These are phyloP conservation scores for Aspergillus ellipticus DNA, from an alignment of 495 filamentous ascomycete genomes.

Conservation along the genomic window DNA sequence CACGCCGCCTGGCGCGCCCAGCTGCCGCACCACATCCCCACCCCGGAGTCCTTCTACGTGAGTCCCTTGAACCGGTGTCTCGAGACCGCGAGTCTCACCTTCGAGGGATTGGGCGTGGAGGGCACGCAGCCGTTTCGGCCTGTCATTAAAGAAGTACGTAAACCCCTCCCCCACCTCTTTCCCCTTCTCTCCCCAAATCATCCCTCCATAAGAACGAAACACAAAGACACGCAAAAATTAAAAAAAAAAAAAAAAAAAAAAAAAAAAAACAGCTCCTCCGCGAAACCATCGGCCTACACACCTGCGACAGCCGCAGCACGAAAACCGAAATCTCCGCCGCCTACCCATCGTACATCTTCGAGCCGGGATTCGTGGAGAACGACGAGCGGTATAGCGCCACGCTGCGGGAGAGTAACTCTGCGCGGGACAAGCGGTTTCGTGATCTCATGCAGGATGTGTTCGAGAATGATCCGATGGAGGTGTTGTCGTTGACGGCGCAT, in stretches of 20 bases:
- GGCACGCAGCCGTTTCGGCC: constrained; percentile 53
- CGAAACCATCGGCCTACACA: constrained; percentile 73
- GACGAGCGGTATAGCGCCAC: constrained; percentile 57
- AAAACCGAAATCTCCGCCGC: constrained; percentile 53
- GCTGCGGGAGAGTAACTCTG: constrained; percentile 52
- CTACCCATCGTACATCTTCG: constrained; percentile 62
- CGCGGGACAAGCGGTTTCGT: constrained; percentile 53
- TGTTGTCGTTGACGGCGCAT: constrained; percentile 70
- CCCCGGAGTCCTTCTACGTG: constrained; percentile 66
- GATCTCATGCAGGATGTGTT: constrained; percentile 64
- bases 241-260: neutral
- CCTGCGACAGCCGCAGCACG: constrained; percentile 69
- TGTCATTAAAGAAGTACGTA: constrained; percentile 59
- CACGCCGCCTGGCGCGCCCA: constrained; percentile 59
- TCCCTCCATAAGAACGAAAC: no score
- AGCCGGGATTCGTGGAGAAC: constrained; percentile 57
- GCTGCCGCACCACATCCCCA: constrained; percentile 53
- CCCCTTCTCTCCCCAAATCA: neutral
- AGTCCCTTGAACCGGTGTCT: constrained; percentile 72
- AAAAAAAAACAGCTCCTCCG: constrained; percentile 47
- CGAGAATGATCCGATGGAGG: constrained; percentile 51
- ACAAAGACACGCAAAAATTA: no score
- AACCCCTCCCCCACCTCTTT: neutral
- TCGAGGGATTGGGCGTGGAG: constrained; percentile 52
- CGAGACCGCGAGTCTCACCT: constrained; percentile 61